Evolutionary conservation across 345 rosid genomes (phyloP).

Genomic region (Stellera chamaejasme): DNA sequence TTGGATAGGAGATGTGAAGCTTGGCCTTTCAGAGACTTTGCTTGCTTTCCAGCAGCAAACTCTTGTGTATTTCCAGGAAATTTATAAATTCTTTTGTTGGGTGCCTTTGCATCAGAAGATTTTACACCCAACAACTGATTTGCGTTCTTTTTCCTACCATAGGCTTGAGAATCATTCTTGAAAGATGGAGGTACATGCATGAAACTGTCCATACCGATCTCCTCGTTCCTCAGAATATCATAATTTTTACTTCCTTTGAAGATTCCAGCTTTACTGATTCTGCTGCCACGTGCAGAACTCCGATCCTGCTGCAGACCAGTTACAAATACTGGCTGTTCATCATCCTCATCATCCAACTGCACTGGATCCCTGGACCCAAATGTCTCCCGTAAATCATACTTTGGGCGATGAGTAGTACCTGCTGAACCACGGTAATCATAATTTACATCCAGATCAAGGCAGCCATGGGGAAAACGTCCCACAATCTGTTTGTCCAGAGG

Average conservation of each 20-base stretch:
- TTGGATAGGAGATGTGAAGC: conserved; percentile 21
- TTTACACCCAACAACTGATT: conserved; percentile 28
- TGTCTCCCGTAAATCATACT: conserved; percentile 35
- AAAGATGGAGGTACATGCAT: conserved; percentile 49
- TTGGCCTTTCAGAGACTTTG: conserved; percentile 44
- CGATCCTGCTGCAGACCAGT: conserved; percentile 40
- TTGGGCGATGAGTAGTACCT: conserved; percentile 28
- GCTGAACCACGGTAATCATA: conserved; percentile 35
- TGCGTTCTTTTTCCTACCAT: conserved; percentile 30
- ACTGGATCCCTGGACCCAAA: conserved; percentile 42
- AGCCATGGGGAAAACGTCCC: conserved; percentile 31
- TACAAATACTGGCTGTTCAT: conserved; percentile 58
- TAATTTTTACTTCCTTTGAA: conserved; percentile 49
- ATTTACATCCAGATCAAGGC: conserved; percentile 40
- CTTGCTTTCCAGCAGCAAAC: conserved; percentile 41
- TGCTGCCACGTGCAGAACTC: conserved; percentile 21
- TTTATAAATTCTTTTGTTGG: conserved; percentile 24
- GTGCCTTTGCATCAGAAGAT: conserved; percentile 21
- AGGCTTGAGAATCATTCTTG: conserved; percentile 36
- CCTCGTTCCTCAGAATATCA: conserved; percentile 34
- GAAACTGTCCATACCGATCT: conserved; percentile 31
- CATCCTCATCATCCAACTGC: conserved; percentile 33
- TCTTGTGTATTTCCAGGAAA: conserved; percentile 35
- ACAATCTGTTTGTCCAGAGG: conserved; percentile 30
- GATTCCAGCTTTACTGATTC: conserved; percentile 33